Base-by-base conservation (phyloP, 805 yeast species). In the Yarrowia porcina region DNA sequence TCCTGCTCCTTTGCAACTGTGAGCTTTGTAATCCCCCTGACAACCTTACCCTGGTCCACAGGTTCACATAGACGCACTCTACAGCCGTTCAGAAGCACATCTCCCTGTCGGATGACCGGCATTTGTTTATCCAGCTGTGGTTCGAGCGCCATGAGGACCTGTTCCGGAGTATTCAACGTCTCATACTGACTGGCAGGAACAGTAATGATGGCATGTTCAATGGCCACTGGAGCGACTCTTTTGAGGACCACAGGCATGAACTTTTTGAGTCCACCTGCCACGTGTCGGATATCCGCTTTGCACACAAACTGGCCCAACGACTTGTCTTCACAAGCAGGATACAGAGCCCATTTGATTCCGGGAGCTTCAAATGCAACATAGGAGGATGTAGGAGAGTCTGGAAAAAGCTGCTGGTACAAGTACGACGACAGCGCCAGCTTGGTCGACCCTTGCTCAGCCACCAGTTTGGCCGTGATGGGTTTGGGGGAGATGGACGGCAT, bases 41-140 rank as follows among this genome's bases (percentile, higher is more conserved):
- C 71, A 0, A 87, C 68, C 7, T 71, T 66, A 0, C 96, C 96
- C 70, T 89, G 96, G 42, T 81, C 83, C 2, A 83, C 79, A 0
- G 96, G 96, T 67, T 89, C 96, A 70, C 90, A 83, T 23, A 85
- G 79, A 3, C 82, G 67, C 2, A 89, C 79, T 7, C 69, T 68
- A 20, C 88, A 88, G 65, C 83, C 68, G 4, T 71, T 72, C 18
- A 82, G 72, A 2, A 82, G 72, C 8, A 67, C 57, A 65, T 80
- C 83, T 23, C 80, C 82, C 49, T 77, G 80, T 30, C 77, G 73
- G 23, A 75, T 73, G 13, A 77, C 71, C 2, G 71, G 68, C 1
- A 68, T 77, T 68, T 28, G 69, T 69, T 25, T 74, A 56, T 64
- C 75, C 17, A 56, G 49, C 17, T 72, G 38, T 74, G 41, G 41